phyloP scores from a whole-genome alignment of 1,284 basidiomycete species.

The Pseudozyma hubeiensis region DNA sequence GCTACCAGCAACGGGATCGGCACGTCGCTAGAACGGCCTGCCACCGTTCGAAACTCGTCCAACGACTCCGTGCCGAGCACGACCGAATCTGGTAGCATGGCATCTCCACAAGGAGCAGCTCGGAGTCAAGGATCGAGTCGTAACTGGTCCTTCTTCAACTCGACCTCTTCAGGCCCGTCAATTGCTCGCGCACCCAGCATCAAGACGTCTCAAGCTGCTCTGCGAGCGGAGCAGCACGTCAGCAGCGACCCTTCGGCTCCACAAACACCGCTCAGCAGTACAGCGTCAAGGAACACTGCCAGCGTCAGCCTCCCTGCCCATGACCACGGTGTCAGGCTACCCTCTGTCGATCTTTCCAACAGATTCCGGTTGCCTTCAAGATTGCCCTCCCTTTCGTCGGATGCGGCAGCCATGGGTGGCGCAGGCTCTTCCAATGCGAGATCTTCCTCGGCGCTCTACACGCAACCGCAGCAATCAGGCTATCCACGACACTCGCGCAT shows the following conservation, averaged over 20 bases:
- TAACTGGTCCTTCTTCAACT: constrained; percentile 61
- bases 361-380: constrained; percentile 28
- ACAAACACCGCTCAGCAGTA: constrained; percentile 11
- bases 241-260: constrained; percentile 13
- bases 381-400: constrained; percentile 32
- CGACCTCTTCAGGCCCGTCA: constrained; percentile 16
- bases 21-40: constrained; percentile 3
- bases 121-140: constrained; percentile 25
- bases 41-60: constrained; percentile 7
- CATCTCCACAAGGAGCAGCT: constrained; percentile 9
- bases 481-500: constrained; percentile 36
- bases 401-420: constrained; percentile 10
- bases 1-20: background rate
- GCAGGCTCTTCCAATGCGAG: constrained; percentile 10
- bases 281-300: constrained; percentile 4
- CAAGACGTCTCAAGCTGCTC: constrained; percentile 19
- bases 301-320: constrained; percentile 12
- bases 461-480: constrained; percentile 15
- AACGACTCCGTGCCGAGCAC: constrained; percentile 18
- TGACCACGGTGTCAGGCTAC: constrained; percentile 14
- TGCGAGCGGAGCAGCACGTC: constrained; percentile 5
- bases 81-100: constrained; percentile 8
- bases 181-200: constrained; percentile 42
- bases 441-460: constrained; percentile 29
- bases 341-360: constrained; percentile 25